phyloP scores from a whole-genome alignment of 768 basidiomycete genomes.

The Jaapia argillacea region DNA sequence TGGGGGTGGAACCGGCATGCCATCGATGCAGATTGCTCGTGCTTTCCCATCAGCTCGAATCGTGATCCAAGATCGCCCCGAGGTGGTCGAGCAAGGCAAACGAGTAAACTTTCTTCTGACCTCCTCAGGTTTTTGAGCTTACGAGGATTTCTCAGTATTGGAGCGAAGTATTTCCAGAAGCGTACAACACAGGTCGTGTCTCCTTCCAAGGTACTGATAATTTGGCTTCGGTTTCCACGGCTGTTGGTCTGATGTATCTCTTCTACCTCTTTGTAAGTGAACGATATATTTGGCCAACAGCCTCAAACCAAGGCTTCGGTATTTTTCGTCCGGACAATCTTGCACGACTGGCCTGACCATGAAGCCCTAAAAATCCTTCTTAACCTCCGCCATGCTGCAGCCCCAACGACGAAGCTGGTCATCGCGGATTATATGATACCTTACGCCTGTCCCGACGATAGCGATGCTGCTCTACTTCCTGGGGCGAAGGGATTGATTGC shows the following conservation, averaged over 20 bases:
- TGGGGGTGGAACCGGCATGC: conserved; percentile 12
- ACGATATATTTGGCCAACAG: neutral
- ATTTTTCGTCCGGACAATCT: conserved; percentile 19
- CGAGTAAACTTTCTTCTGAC: neutral
- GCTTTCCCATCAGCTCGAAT: conserved; percentile 6
- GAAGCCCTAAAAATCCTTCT: conserved; percentile 13
- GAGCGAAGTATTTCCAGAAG: neutral
- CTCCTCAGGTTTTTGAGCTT: neutral
- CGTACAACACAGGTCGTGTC: conserved; percentile 1
- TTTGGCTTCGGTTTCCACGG: neutral
- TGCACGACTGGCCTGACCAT: conserved; percentile 23
- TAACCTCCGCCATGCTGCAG: conserved; percentile 18
- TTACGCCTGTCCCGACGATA: neutral
- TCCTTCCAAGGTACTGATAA: conserved; percentile 4
- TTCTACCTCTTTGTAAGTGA: neutral
- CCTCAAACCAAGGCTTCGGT: conserved; percentile 13
- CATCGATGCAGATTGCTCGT: conserved; percentile 5
- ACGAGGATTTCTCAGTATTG: conserved; percentile 1
- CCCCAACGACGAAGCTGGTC: conserved; percentile 29
- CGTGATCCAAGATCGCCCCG: conserved; percentile 11
- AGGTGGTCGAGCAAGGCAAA: conserved; percentile 6
- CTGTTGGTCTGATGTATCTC: neutral
- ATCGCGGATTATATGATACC: conserved; percentile 15
- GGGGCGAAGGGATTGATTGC: neutral
- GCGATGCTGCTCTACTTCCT: neutral